Conservation (phyloP, 805 yeast genomes). For the Soucietia sequanensis region DNA sequence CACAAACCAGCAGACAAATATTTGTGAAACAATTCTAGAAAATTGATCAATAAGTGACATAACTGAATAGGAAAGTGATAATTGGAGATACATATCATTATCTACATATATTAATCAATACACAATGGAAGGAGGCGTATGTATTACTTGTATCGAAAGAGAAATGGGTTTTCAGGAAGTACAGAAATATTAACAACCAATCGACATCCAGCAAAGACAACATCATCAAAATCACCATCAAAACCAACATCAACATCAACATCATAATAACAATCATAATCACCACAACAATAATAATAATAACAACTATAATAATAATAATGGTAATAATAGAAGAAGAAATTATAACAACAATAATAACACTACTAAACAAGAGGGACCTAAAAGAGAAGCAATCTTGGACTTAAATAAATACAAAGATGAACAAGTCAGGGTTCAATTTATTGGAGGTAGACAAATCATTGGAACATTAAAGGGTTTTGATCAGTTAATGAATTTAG, state of each 20-base stretch:
- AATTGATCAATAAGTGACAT: too few species aligned
- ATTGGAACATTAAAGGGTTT: conserved; percentile 79
- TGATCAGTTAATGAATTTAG: conserved; percentile 79
- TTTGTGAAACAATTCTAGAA: too few species aligned
- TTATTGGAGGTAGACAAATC: conserved; percentile 85
- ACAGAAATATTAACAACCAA: not conserved
- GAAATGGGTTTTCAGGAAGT: not conserved
- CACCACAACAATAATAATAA: conserved; percentile 3
- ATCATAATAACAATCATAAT: too few species aligned
- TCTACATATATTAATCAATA: too few species aligned
- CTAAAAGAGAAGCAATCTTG: conserved; percentile 86
- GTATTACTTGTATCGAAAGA: not conserved
- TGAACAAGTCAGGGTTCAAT: conserved; percentile 68
- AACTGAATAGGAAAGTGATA: too few species aligned
- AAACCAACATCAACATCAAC: too few species aligned
- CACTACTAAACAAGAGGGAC: conserved; percentile 53
- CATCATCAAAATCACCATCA: too few species aligned
- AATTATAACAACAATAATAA: conserved; percentile 5
- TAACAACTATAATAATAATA: conserved; percentile 11
- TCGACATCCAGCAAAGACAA: conserved; percentile 1
- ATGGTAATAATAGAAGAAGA: conserved; percentile 13
- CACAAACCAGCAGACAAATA: too few species aligned
- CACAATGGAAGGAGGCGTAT: conserved; percentile 1
- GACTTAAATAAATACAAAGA: conserved; percentile 78
- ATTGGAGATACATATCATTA: too few species aligned